Conservation (phyloP, 371 early-diverging fungal species). For the Haplosporangium sp. region DNA sequence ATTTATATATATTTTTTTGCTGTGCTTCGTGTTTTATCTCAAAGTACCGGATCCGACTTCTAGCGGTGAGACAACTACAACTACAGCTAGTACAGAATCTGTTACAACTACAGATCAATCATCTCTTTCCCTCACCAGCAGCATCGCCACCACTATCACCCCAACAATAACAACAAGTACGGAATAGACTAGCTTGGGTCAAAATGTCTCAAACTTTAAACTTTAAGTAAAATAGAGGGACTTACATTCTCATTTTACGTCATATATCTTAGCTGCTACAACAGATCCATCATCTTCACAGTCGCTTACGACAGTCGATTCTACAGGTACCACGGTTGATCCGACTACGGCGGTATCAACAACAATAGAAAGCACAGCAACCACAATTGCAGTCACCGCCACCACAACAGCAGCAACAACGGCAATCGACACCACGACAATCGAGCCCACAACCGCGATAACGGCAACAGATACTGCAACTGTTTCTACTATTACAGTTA, state of each 20-base stretch:
- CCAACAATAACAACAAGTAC: too few species aligned
- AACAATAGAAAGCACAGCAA: background rate
- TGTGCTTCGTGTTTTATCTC: too few species aligned
- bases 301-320: too few species aligned
- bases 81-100: background rate
- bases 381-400: conserved; percentile 6
- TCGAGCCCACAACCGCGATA: background rate
- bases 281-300: background rate
- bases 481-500: background rate
- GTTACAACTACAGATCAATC: background rate
- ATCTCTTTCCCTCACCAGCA: too few species aligned
- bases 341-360: background rate
- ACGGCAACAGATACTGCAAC: background rate
- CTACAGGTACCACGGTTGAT: background rate
- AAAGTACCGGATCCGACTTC: too few species aligned
- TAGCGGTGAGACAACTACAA: background rate
- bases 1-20: too few species aligned
- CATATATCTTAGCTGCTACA: background rate
- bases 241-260: too few species aligned
- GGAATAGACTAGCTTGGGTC: too few species aligned
- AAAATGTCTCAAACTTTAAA: too few species aligned
- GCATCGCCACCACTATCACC: background rate
- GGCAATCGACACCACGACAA: conserved; percentile 6
- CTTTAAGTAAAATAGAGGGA: too few species aligned
- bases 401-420: conserved; percentile 15